These are phyloP conservation scores for Lippia alba DNA, from an alignment of 305 asterid species.

Conservation along the genomic window DNA sequence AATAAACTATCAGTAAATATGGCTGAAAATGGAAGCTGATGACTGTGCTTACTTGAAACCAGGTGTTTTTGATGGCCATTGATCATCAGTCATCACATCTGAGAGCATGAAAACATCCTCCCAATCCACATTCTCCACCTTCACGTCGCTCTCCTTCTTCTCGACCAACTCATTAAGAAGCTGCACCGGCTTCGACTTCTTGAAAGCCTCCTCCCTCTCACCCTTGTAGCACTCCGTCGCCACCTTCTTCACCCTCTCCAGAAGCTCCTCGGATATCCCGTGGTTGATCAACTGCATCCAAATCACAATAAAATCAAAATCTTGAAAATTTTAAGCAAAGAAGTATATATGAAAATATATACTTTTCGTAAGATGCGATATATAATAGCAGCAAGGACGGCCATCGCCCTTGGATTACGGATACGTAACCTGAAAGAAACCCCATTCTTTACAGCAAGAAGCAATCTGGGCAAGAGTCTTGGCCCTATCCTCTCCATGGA, in stretches of 20 bases:
- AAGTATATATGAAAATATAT: too few relatives aligned
- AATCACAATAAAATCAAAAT: background rate
- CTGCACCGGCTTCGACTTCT: conserved; percentile 61
- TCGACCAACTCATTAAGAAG: conserved; percentile 60
- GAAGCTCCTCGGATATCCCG: conserved; percentile 75
- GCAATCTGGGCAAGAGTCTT: conserved; percentile 71
- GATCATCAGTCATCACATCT: conserved; percentile 54
- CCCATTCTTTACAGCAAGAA: conserved; percentile 76
- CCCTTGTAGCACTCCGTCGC: conserved; percentile 58
- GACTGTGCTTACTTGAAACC: conserved; percentile 63
- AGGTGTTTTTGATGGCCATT: conserved; percentile 71
- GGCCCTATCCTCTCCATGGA: conserved; percentile 75
- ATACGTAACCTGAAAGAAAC: conserved; percentile 72
- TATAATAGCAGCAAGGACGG: too few relatives aligned
- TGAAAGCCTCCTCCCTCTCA: conserved; percentile 69
- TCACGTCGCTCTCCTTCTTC: conserved; percentile 46
- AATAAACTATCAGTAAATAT: too few relatives aligned
- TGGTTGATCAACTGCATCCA: conserved; percentile 70
- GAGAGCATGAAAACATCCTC: conserved; percentile 88
- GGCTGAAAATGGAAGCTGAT: too few relatives aligned
- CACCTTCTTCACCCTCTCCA: conserved; percentile 80
- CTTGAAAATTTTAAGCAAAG: too few relatives aligned
- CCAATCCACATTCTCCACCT: conserved; percentile 76
- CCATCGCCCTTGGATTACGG: too few relatives aligned
- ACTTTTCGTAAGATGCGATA: too few relatives aligned